Conservation (phyloP, 2,329 filamentous ascomycete species). For the Colletotrichum cuscutae region DNA sequence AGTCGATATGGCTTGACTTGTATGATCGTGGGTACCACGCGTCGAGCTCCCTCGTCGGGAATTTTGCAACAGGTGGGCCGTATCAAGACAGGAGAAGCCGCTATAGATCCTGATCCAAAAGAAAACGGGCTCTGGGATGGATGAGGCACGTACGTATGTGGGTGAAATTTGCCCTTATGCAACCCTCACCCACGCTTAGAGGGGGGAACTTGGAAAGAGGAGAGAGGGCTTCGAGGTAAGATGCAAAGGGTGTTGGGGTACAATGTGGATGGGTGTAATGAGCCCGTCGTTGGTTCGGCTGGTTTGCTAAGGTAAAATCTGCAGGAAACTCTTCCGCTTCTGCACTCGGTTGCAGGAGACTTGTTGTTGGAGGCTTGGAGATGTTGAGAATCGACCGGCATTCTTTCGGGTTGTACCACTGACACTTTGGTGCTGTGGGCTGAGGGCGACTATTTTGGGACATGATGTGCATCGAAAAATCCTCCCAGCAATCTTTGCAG, state of each 20-base stretch:
- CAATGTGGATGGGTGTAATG: constrained; percentile 9
- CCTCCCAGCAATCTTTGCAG: constrained; percentile 17
- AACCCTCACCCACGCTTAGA: constrained; percentile 1
- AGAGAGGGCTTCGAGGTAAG: not conserved
- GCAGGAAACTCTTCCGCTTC: constrained; percentile 31
- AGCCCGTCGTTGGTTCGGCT: constrained; percentile 26
- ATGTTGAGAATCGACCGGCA: constrained; percentile 20
- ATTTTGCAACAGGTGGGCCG: constrained; percentile 17
- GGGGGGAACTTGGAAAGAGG: not conserved
- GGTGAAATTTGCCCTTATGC: constrained; percentile 1
- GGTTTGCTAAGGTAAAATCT: constrained; percentile 15
- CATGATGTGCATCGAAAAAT: constrained; percentile 33
- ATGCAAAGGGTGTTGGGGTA: not conserved
- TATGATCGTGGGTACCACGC: constrained; percentile 25
- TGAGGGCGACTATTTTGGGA: constrained; percentile 32
- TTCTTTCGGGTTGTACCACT: constrained; percentile 31
- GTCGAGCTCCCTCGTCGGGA: constrained; percentile 10
- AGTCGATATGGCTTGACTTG: constrained; percentile 9
- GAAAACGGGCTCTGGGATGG: not conserved
- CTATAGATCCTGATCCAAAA: not conserved
- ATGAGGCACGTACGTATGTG: not conserved
- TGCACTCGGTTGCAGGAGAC: constrained; percentile 28
- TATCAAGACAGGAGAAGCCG: not conserved
- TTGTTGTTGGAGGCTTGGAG: constrained; percentile 15
- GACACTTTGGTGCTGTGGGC: constrained; percentile 17